Percentiles rank a stretch among this genome's conserved stretches.
Evolutionary conservation across 2,329 filamentous ascomycete species (phyloP).

Genomic region (Trichoderma pleuroti): DNA sequence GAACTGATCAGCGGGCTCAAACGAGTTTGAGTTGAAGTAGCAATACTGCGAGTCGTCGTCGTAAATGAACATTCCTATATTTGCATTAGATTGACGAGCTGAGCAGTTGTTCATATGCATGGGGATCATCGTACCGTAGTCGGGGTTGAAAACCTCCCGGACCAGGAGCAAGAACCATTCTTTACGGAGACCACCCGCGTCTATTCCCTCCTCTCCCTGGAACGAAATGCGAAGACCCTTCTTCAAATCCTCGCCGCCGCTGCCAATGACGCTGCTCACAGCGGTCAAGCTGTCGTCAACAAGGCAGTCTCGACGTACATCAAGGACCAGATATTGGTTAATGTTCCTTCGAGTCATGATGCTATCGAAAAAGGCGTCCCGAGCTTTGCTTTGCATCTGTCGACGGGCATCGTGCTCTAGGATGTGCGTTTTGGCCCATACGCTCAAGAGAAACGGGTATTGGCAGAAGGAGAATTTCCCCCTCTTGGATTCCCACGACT

Average conservation of each 20-base stretch:
- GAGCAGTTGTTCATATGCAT: conserved; percentile 13
- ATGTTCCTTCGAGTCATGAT: conserved; percentile 72
- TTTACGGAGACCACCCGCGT: conserved; percentile 84
- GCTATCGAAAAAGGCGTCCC: conserved; percentile 87
- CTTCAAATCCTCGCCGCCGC: conserved; percentile 80
- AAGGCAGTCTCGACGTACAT: conserved; percentile 77
- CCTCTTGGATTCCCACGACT: conserved; percentile 75
- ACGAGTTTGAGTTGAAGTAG: conserved; percentile 88
- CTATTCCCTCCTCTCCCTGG: conserved; percentile 82
- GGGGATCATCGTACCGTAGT: conserved; percentile 64
- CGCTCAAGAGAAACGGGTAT: conserved; percentile 86
- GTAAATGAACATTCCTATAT: conserved; percentile 79
- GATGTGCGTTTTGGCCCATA: conserved; percentile 88
- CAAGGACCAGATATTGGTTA: conserved; percentile 73
- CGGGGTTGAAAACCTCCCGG: conserved; percentile 84
- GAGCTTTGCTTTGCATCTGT: conserved; percentile 84
- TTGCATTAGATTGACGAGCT: background rate
- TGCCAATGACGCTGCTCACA: conserved; percentile 80
- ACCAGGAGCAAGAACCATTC: conserved; percentile 92
- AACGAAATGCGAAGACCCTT: conserved; percentile 86
- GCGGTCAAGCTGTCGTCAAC: conserved; percentile 83
- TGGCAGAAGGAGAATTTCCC: conserved; percentile 84
- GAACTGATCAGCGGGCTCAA: conserved; percentile 88
- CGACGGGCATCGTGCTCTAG: conserved; percentile 82
- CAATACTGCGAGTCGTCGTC: conserved; percentile 87